phyloP scores from a whole-genome alignment of 805 yeast species.

The Lipomyces sp. region DNA sequence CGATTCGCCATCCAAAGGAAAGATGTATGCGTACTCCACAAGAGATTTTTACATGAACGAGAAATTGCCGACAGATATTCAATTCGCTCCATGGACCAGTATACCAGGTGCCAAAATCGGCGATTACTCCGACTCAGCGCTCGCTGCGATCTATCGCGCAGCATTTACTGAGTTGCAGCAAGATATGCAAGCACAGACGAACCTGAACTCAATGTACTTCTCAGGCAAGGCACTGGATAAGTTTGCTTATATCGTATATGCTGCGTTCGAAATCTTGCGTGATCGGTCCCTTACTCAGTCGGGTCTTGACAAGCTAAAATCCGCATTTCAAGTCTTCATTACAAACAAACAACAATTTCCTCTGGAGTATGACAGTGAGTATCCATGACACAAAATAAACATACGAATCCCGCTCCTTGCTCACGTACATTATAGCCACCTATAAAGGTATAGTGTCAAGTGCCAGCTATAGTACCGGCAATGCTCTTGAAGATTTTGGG shows the following conservation, averaged over 20 bases:
- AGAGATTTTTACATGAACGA: slow-evolving; percentile 47
- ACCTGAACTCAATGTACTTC: slow-evolving; percentile 85
- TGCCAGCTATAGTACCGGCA: slow-evolving; percentile 40
- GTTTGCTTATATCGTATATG: slow-evolving; percentile 83
- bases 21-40: slow-evolving; percentile 46
- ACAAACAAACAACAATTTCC: slow-evolving; percentile 72
- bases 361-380: slow-evolving; percentile 64
- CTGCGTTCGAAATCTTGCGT: slow-evolving; percentile 65
- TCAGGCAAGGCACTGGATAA: slow-evolving; percentile 89
- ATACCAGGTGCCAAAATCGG: slow-evolving; percentile 45
- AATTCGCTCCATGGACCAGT: slow-evolving; percentile 68
- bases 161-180: slow-evolving; percentile 59
- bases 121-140: slow-evolving; percentile 42
- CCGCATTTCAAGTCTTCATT: slow-evolving; percentile 71
- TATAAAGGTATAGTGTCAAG: slow-evolving; percentile 64
- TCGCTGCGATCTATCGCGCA: slow-evolving; percentile 51
- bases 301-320: slow-evolving; percentile 62
- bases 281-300: slow-evolving; percentile 57
- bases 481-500: slow-evolving; percentile 69
- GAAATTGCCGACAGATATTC: slow-evolving; percentile 51
- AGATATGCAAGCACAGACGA: slow-evolving; percentile 62
- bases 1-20: slow-evolving; percentile 57
- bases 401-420: not conserved
- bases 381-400: not conserved
- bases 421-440: slow-evolving; percentile 12